A percentile compares a stretch with the other conserved stretches of the same genome.
Conservation (phyloP, 768 basidiomycete genomes). For the Ramaria rubella region DNA sequence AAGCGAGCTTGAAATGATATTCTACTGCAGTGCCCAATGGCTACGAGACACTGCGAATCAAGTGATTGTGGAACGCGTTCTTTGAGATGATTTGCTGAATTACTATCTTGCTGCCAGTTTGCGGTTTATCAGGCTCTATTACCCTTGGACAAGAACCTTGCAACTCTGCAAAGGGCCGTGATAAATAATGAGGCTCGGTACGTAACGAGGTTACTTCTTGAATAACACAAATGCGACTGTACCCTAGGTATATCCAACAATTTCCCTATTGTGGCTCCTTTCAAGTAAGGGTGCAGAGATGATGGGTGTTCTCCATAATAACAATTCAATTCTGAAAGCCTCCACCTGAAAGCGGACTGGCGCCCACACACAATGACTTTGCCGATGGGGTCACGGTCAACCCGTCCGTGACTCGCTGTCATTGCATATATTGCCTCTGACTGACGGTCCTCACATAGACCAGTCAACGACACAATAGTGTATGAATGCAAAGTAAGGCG, state of each 20-base stretch:
- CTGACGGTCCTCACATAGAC: conserved; percentile 32
- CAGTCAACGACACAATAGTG: conserved; percentile 61
- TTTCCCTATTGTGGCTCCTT: conserved; percentile 79
- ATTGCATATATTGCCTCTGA: neutral
- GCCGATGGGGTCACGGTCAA: conserved; percentile 65
- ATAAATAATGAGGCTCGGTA: conserved; percentile 58
- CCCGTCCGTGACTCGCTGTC: conserved; percentile 44
- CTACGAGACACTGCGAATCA: conserved; percentile 78
- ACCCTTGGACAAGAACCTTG: conserved; percentile 48
- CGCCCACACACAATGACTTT: conserved; percentile 59
- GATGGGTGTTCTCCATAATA: neutral
- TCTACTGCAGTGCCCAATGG: conserved; percentile 62
- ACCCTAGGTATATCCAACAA: conserved; percentile 57
- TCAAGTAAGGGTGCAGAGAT: conserved; percentile 41
- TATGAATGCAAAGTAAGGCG: conserved; percentile 72
- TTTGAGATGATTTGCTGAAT: neutral
- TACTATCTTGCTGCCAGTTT: conserved; percentile 38
- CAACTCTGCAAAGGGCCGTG: conserved; percentile 67
- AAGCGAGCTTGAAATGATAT: conserved; percentile 10
- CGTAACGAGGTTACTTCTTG: neutral
- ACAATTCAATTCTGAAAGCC: conserved; percentile 27
- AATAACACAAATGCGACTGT: neutral
- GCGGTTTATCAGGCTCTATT: conserved; percentile 62
- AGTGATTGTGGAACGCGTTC: conserved; percentile 26
- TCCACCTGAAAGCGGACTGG: conserved; percentile 64